Evolutionary conservation across 1,284 basidiomycete species (phyloP), one percentile per base, ranked within the genome.

Genomic region (Ustilago curta): DNA sequence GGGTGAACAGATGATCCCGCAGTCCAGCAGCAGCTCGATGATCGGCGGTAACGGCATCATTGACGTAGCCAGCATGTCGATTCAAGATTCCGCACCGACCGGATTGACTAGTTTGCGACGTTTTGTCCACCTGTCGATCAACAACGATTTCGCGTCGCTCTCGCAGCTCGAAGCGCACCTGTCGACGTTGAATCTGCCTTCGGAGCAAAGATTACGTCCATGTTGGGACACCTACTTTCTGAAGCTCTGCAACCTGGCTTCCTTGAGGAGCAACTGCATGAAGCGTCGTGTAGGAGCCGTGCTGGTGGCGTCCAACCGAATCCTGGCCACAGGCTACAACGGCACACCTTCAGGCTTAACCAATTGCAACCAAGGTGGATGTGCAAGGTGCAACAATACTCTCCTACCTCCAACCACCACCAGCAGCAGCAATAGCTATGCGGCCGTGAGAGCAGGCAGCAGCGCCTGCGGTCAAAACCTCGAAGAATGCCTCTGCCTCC

Each of bases 261-360:
- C 79, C 3, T 59, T 81, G 40, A 84, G 85, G 8, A 82, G 78
- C 47, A 86, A 86, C 69, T 84, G 83, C 55, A 98, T 98, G 96
- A 99, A 99, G 84, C 90, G 97, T 4, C 90, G 97, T 1, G 95
- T 98, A 0, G 95, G 95, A 14, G 95, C 94, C 0, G 90, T 98
- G 18, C 88, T 98, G 42, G 94, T 97, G 31, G 89, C 93, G 91
- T 93, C 76, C 89, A 81, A 84, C 54, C 73, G 95, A 27, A 92
- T 99, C 55, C 88, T 99, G 40, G 90, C 93, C n/a, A 97, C 97
- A 1, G 97, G 97, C 87, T 99, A 99, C 86, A 99, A 99, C 82
- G 97, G 97, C 4, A 99, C 97, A 0, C 93, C 97, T 9, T 89
- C 94, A 9, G 94, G 95, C 3, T 87, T 97, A 43, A 88, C 39